Base-by-base conservation (phyloP, 2,329 filamentous ascomycete genomes). In the Xylaria sp. region DNA sequence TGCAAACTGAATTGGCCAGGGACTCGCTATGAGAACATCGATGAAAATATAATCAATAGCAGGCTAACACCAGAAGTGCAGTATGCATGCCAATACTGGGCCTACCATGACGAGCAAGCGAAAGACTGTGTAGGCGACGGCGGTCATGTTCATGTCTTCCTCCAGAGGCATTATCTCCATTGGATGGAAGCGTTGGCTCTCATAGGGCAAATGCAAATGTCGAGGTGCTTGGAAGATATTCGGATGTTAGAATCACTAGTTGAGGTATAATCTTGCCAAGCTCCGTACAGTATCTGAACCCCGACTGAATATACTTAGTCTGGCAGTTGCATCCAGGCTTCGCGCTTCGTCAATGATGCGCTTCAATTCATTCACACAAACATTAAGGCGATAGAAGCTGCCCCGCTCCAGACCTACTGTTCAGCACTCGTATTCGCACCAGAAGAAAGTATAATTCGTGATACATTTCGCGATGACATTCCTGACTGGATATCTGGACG, bases 141-240 rank as follows among this genome's bases (percentile, higher is more conserved):
- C 63, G 75, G 74, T 41, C 32, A 68, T 54, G 73, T 72, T 9
- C 70, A 79, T 63, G 5, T 51, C 10, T 81, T 81, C 60, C 71
- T 81, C 1, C 55, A 73, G 54, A 56, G 68, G 39, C 76, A 80
- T 56, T 72, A 80, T 58, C 76, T 80, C 2, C 75, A 81, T 63
- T 81, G 78, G 79, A 68, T 81, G 12, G 78, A 81, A 64, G 79
- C 76, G 6, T 72, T 80, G 48, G 75, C 74, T 57, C 72, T 78
- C 15, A 74, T 80, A 23, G 63, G 72, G 51, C 72, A 74, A 46
- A 46, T 68, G 51, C 72, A 74, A 46, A 46, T 68, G 3, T 62
- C 50, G 15, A 39, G 37, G 25, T 18, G 46, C 20, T 37, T 50
- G 55, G 46, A 51, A 32, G n/a, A 7, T 8, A 32, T 64, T 25